Conservation (phyloP, 2,329 filamentous ascomycete genomes). For the Alternaria sp. region DNA sequence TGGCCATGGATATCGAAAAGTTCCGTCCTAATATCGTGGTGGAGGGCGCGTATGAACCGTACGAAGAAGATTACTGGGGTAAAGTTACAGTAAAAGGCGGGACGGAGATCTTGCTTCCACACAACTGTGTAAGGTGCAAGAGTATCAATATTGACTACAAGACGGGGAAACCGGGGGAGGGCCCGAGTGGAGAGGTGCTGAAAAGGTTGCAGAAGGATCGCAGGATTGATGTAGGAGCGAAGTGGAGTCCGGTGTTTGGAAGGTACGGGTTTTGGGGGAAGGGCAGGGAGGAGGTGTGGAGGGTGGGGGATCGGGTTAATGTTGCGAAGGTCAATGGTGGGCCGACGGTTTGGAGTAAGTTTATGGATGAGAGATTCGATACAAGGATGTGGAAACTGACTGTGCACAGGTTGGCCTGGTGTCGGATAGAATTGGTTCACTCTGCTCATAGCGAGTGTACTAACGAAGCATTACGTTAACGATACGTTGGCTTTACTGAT, state of each 20-base stretch:
- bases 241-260: slow-evolving; percentile 58
- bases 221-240: slow-evolving; percentile 53
- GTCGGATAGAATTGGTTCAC: neutral
- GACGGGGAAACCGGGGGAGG: slow-evolving; percentile 51
- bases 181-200: slow-evolving; percentile 50
- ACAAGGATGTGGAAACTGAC: neutral
- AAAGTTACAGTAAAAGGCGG: slow-evolving; percentile 44
- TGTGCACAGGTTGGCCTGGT: slow-evolving; percentile 4
- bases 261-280: slow-evolving; percentile 53
- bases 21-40: slow-evolving; percentile 57
- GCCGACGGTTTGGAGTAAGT: slow-evolving; percentile 53
- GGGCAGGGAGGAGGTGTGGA: slow-evolving; percentile 20
- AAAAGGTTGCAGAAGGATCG: slow-evolving; percentile 55
- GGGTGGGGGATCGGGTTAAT: slow-evolving; percentile 53
- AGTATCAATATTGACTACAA: slow-evolving; percentile 57
- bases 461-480: neutral
- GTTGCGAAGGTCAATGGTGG: slow-evolving; percentile 50
- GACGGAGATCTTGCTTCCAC: slow-evolving; percentile 46
- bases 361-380: no score
- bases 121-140: slow-evolving; percentile 56
- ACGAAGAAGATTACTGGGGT: slow-evolving; percentile 57
- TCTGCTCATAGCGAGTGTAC: neutral
- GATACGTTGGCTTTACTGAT: neutral
- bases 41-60: slow-evolving; percentile 48
- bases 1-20: slow-evolving; percentile 54